These are phyloP conservation scores for Russula griseocarnosa DNA, from an alignment of 768 basidiomycete genomes.

Conservation along the genomic window DNA sequence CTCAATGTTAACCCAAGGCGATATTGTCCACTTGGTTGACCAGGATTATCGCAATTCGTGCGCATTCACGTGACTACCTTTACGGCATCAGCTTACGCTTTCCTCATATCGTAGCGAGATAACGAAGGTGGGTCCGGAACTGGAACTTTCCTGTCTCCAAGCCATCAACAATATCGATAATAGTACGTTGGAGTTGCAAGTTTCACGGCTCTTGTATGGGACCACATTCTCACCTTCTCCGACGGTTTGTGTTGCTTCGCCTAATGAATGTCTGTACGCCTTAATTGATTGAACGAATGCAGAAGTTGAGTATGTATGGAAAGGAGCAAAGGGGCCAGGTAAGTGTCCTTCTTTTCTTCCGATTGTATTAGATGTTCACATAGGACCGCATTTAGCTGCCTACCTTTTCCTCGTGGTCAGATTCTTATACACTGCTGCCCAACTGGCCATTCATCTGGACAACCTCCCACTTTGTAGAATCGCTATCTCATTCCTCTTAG, in stretches of 20 bases:
- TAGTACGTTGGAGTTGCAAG: conserved; percentile 52
- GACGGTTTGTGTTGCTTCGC: conserved; percentile 39
- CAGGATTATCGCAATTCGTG: conserved; percentile 8
- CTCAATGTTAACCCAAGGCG: neutral
- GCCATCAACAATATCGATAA: neutral
- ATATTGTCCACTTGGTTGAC: too few relatives aligned
- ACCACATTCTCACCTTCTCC: conserved; percentile 50
- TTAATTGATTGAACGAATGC: neutral
- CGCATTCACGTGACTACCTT: conserved; percentile 3
- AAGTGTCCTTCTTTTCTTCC: conserved; percentile 28
- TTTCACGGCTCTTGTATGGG: conserved; percentile 52
- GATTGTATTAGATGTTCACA: neutral
- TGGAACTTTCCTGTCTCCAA: neutral
- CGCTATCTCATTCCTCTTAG: conserved; percentile 63
- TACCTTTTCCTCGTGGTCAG: conserved; percentile 41
- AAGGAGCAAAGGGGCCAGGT: conserved; percentile 46
- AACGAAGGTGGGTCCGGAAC: conserved; percentile 4
- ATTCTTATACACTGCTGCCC: neutral
- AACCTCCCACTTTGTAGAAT: conserved; percentile 41
- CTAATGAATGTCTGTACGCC: neutral
- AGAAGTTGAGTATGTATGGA: conserved; percentile 52
- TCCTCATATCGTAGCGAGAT: neutral
- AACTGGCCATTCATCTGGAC: neutral
- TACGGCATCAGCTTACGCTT: neutral
- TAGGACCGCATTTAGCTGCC: conserved; percentile 29